Conservation (phyloP, 306 rosid species). For the Trichosanthes cucumerina region DNA sequence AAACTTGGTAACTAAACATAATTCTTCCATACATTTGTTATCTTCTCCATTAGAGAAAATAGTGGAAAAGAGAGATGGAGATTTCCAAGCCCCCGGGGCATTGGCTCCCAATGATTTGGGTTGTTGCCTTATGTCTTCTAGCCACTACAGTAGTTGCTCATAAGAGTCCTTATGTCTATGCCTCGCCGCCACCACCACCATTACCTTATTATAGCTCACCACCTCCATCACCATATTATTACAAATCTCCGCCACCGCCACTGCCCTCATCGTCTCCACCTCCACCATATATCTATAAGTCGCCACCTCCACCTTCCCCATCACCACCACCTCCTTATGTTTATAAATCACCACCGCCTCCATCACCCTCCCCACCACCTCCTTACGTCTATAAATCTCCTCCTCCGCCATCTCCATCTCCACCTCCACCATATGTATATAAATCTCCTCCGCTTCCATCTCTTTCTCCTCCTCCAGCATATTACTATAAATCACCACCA, state of each 20-base stretch:
- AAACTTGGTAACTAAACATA: background rate
- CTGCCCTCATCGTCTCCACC: too few relatives aligned
- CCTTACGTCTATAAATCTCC: background rate
- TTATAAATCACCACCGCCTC: too few relatives aligned
- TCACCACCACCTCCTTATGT: too few relatives aligned
- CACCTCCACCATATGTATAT: background rate
- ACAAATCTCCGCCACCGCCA: background rate
- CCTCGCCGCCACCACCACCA: background rate
- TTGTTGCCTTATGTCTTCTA: background rate
- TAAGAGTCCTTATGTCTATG: background rate
- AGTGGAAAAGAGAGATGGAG: background rate
- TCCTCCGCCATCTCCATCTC: background rate
- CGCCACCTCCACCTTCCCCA: too few relatives aligned
- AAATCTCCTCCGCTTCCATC: background rate
- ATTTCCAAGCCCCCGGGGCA: background rate
- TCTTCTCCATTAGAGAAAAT: background rate
- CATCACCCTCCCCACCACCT: too few relatives aligned
- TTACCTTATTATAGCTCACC: background rate
- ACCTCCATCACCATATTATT: background rate
- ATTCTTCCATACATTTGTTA: background rate
- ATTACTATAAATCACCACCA: background rate
- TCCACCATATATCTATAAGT: too few relatives aligned
- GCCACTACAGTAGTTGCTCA: background rate
- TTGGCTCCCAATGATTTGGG: background rate
- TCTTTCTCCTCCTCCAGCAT: background rate